phyloP scores from a whole-genome alignment of 1,139 yeast species.

The Geotrichum aggregatum region DNA sequence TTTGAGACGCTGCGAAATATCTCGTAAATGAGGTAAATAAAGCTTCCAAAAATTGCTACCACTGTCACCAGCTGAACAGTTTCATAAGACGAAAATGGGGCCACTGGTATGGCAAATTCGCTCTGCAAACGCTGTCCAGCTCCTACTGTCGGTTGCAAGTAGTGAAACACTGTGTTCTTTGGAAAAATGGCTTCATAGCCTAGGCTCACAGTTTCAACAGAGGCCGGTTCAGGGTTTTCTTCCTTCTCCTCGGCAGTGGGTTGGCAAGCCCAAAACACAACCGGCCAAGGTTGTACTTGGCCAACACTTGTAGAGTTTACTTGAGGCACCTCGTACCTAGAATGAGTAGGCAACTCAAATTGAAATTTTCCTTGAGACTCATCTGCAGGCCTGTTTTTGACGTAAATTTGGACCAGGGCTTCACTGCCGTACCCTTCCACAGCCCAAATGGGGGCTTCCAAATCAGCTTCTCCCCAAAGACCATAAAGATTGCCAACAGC shows the following conservation, averaged over 20 bases:
- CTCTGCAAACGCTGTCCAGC: constrained; percentile 22
- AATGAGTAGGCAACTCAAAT: constrained; percentile 46
- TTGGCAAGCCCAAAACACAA: constrained; percentile 50
- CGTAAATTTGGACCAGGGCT: constrained; percentile 39
- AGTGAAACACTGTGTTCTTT: constrained; percentile 43
- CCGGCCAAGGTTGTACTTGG: constrained; percentile 39
- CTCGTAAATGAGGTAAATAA: constrained; percentile 37
- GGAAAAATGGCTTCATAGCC: constrained; percentile 49
- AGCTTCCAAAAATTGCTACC: constrained; percentile 34
- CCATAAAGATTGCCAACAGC: constrained; percentile 39
- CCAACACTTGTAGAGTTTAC: constrained; percentile 25
- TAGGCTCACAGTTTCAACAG: constrained; percentile 40
- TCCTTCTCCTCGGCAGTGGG: constrained; percentile 26
- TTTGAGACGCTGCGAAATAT: constrained; percentile 2
- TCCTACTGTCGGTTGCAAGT: constrained; percentile 27
- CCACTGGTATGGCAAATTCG: constrained; percentile 40
- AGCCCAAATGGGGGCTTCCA: constrained; percentile 49
- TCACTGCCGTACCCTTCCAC: constrained; percentile 47
- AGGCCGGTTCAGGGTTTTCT: constrained; percentile 29
- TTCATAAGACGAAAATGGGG: constrained; percentile 32
- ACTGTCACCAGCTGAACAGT: constrained; percentile 37
- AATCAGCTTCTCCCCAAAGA: constrained; percentile 45
- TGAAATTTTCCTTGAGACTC: constrained; percentile 26
- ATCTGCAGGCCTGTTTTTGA: constrained; percentile 25
- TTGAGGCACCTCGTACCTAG: constrained; percentile 47